Evolutionary conservation across 495 filamentous ascomycete genomes (phyloP).

Genomic region (Daldinia childiae): DNA sequence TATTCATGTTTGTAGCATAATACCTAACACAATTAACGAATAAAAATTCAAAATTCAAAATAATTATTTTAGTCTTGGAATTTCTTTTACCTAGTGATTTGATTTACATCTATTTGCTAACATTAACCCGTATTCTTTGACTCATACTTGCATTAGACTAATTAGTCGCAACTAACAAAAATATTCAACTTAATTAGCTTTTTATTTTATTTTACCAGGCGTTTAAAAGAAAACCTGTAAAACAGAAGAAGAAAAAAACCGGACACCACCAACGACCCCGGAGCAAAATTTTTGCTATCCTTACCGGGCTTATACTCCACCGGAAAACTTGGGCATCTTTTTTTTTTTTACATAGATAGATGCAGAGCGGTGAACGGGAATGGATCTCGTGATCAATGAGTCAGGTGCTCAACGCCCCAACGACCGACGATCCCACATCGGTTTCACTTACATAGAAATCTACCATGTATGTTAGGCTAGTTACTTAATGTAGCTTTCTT

Average conservation of each 20-base stretch:
- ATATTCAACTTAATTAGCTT: conserved; percentile 28
- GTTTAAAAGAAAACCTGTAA: not conserved
- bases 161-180: conserved; percentile 28
- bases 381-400: conserved; percentile 37
- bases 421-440: conserved; percentile 27
- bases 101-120: not conserved
- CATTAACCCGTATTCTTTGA: not conserved
- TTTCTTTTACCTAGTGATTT: conserved; percentile 14
- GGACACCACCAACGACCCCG: not conserved
- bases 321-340: conserved; percentile 15
- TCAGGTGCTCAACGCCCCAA: conserved; percentile 35
- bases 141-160: conserved; percentile 14
- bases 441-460: conserved; percentile 15
- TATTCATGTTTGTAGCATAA: conserved; percentile 31
- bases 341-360: too few relatives aligned
- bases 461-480: too few relatives aligned
- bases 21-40: conserved; percentile 31
- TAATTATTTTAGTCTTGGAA: conserved; percentile 2
- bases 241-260: not conserved
- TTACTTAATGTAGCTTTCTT: too few relatives aligned
- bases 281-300: not conserved
- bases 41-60: conserved; percentile 28
- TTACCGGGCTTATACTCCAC: conserved; percentile 5
- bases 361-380: conserved; percentile 33
- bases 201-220: not conserved